Evolutionary conservation across 352 stramenopile genomes (phyloP).

Genomic region (Pythium phragmiticola): DNA sequence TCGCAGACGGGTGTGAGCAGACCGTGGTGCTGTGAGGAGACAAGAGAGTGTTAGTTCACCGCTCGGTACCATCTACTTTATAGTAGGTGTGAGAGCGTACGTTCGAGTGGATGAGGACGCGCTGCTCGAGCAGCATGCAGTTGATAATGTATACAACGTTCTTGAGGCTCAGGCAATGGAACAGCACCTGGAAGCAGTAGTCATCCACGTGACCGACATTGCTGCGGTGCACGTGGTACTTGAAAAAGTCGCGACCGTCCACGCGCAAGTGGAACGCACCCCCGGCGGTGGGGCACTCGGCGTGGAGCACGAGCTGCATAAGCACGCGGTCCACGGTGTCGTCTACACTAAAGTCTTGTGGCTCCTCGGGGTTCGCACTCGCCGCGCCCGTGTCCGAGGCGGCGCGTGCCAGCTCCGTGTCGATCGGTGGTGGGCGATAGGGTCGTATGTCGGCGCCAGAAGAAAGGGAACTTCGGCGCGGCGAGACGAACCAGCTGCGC

Average conservation of each 20-base stretch:
- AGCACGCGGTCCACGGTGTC: constrained; percentile 28
- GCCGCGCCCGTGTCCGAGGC: constrained; percentile 4
- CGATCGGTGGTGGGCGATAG: constrained; percentile 9
- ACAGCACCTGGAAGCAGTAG: constrained; percentile 78
- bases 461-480: constrained; percentile 3
- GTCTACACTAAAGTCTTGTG: neutral
- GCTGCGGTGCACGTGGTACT: constrained; percentile 59
- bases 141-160: constrained; percentile 83
- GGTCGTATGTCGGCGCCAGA: constrained; percentile 3
- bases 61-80: neutral
- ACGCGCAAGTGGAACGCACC: constrained; percentile 39
- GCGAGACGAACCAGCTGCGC: constrained; percentile 60
- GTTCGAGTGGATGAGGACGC: constrained; percentile 78
- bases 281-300: constrained; percentile 32
- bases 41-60: neutral
- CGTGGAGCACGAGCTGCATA: constrained; percentile 34
- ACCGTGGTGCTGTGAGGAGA: constrained; percentile 47
- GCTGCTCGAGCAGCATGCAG: constrained; percentile 82
- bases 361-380: neutral
- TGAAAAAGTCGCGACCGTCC: constrained; percentile 41
- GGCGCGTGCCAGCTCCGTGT: constrained; percentile 1
- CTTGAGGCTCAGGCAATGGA: constrained; percentile 77
- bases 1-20: constrained; percentile 78
- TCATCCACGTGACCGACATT: constrained; percentile 67
- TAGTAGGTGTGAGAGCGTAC: constrained; percentile 30